A percentile compares a stretch with the other conserved stretches of the same genome.
Conservation (phyloP, 2,329 filamentous ascomycete genomes). For the Clonostachys rhizophaga region DNA sequence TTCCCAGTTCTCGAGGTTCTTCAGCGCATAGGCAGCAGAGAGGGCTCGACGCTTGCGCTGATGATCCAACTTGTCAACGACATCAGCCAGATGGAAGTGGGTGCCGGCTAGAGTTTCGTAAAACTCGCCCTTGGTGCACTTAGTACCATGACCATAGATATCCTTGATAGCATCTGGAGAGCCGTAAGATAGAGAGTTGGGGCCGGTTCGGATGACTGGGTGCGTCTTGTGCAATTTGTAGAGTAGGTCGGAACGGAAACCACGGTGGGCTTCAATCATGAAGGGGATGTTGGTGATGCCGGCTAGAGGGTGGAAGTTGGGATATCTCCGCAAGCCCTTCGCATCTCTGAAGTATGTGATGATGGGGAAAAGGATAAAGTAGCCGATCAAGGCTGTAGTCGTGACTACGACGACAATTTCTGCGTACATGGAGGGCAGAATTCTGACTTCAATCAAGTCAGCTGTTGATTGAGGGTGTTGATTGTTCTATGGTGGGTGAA, state of each 20-base stretch:
- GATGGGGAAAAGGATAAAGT: slow-evolving; percentile 31
- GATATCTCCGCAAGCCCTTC: slow-evolving; percentile 42
- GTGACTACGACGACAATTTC: no score
- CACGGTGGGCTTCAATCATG: slow-evolving; percentile 34
- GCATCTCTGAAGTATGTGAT: slow-evolving; percentile 36
- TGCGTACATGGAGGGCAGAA: no score
- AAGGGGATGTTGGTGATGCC: slow-evolving; percentile 40
- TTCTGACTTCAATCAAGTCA: no score
- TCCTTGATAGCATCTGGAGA: slow-evolving; percentile 13
- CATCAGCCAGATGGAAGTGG: slow-evolving; percentile 47
- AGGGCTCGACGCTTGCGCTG: slow-evolving; percentile 44
- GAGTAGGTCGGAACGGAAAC: slow-evolving; percentile 35
- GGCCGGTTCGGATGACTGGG: slow-evolving; percentile 17
- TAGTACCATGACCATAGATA: slow-evolving; percentile 40
- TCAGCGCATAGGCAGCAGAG: slow-evolving; percentile 25
- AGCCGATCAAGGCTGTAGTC: slow-evolving; percentile 5
- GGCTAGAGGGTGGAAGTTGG: slow-evolving; percentile 32
- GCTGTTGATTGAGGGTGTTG: no score
- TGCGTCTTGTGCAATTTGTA: slow-evolving; percentile 37
- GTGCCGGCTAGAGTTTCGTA: slow-evolving; percentile 38
- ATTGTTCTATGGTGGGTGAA: no score
- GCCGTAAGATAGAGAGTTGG: slow-evolving; percentile 16
- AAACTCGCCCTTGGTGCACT: slow-evolving; percentile 42
- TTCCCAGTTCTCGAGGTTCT: slow-evolving; percentile 2
- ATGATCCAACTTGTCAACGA: slow-evolving; percentile 45